Conservation (phyloP, 2,329 filamentous ascomycete genomes). For the Westerdykella ornata region DNA sequence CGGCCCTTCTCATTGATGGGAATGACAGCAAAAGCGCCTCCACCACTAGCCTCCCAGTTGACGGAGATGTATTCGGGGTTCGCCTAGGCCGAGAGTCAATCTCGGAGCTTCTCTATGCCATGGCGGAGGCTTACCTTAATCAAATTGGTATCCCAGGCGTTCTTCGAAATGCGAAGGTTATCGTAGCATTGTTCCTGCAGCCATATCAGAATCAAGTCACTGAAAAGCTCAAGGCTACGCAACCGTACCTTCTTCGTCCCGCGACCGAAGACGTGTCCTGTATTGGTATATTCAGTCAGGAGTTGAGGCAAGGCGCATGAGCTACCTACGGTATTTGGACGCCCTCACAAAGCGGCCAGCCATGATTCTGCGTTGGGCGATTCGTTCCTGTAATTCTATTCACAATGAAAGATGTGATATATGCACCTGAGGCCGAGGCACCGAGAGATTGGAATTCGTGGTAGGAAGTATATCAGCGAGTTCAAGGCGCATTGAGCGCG, state of each 20-base stretch:
- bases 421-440: no score
- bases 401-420: no score
- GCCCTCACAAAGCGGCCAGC: slow-evolving; percentile 66
- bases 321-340: slow-evolving; percentile 62
- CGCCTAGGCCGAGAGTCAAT: slow-evolving; percentile 51
- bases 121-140: slow-evolving; percentile 65
- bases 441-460: no score
- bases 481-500: no score
- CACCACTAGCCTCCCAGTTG: slow-evolving; percentile 96
- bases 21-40: slow-evolving; percentile 94
- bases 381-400: no score
- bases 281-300: slow-evolving; percentile 19
- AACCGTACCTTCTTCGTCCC: slow-evolving; percentile 67
- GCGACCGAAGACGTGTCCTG: slow-evolving; percentile 98
- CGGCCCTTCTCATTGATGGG: slow-evolving; percentile 84
- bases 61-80: slow-evolving; percentile 95
- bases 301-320: slow-evolving; percentile 19
- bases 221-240: background rate
- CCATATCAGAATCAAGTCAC: no score
- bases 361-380: slow-evolving; percentile 41
- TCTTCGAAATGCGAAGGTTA: slow-evolving; percentile 92
- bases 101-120: slow-evolving; percentile 21
- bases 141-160: slow-evolving; percentile 98
- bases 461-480: no score
- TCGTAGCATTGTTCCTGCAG: slow-evolving; percentile 88